A percentile compares a stretch with the other conserved stretches of the same genome.
phyloP scores from a whole-genome alignment of 129 eudicot species.

The Kitagawia praeruptora region DNA sequence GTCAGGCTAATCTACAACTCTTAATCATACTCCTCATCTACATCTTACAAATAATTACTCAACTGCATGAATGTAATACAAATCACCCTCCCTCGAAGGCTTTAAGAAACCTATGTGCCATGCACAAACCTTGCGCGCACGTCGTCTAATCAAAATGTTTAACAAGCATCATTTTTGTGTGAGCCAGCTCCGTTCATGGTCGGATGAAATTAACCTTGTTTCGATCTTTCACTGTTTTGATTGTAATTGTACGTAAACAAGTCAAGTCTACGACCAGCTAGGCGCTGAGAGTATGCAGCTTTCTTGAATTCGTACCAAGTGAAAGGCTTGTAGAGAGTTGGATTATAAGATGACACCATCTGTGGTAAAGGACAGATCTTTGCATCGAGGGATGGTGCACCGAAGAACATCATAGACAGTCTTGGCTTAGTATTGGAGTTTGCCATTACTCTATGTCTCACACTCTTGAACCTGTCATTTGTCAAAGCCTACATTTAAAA shows the following conservation, averaged over 20 bases:
- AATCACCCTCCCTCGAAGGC: slow-evolving; percentile 12
- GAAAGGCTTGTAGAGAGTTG: slow-evolving; percentile 11
- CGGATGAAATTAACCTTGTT: not conserved
- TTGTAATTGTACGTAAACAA: slow-evolving; percentile 14
- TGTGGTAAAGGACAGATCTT: slow-evolving; percentile 47
- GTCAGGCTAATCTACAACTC: not conserved
- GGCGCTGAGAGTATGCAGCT: slow-evolving; percentile 28
- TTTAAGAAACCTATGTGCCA: slow-evolving; percentile 11
- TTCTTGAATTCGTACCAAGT: slow-evolving; percentile 52
- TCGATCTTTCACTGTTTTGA: not conserved
- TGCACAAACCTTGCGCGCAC: not conserved
- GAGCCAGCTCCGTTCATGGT: not conserved
- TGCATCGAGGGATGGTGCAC: slow-evolving; percentile 60
- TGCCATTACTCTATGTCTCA: slow-evolving; percentile 74
- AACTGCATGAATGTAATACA: not conserved
- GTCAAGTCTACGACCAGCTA: slow-evolving; percentile 40
- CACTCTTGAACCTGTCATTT: slow-evolving; percentile 69
- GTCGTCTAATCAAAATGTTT: not conserved
- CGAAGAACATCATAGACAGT: slow-evolving; percentile 75
- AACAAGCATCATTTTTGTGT: not conserved
- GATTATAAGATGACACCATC: slow-evolving; percentile 36
- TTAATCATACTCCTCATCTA: not conserved
- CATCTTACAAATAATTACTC: not conserved
- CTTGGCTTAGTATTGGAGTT: slow-evolving; percentile 43
- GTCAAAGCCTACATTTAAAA: slow-evolving; percentile 63